phyloP scores from a whole-genome alignment of 768 basidiomycete genomes.

The Cystobasidium tubakii region DNA sequence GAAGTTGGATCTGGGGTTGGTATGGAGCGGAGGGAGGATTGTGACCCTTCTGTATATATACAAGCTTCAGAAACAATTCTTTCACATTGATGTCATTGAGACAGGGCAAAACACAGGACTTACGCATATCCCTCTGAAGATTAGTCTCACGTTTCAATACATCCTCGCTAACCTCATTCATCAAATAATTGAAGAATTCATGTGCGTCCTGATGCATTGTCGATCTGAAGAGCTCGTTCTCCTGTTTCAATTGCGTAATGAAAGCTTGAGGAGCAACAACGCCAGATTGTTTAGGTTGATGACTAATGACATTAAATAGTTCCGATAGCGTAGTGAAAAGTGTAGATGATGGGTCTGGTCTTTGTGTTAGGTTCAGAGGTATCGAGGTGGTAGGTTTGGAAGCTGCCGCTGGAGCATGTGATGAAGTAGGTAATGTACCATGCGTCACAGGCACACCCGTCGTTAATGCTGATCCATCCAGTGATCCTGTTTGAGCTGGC shows the following conservation, averaged over 20 bases:
- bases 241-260: conserved; percentile 84
- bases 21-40: neutral
- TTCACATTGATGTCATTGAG: too few species aligned
- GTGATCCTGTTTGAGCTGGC: neutral
- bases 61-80: conserved; percentile 38
- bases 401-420: neutral
- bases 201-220: conserved; percentile 98
- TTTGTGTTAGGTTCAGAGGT: conserved; percentile 10
- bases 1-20: neutral
- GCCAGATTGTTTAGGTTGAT: conserved; percentile 70
- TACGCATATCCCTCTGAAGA: conserved; percentile 52
- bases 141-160: conserved; percentile 43
- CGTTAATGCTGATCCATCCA: neutral
- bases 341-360: conserved; percentile 51
- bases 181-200: conserved; percentile 88
- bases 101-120: conserved; percentile 50
- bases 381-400: conserved; percentile 33
- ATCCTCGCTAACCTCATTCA: conserved; percentile 81
- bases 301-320: conserved; percentile 77
- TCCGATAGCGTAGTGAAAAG: conserved; percentile 89
- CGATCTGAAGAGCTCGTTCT: conserved; percentile 83
- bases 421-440: neutral
- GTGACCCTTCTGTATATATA: conserved; percentile 23
- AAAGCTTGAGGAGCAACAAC: conserved; percentile 83
- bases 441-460: conserved; percentile 29